Evolutionary conservation across 164 flowering plant species (phyloP).

Genomic region (Annona squamosa): DNA sequence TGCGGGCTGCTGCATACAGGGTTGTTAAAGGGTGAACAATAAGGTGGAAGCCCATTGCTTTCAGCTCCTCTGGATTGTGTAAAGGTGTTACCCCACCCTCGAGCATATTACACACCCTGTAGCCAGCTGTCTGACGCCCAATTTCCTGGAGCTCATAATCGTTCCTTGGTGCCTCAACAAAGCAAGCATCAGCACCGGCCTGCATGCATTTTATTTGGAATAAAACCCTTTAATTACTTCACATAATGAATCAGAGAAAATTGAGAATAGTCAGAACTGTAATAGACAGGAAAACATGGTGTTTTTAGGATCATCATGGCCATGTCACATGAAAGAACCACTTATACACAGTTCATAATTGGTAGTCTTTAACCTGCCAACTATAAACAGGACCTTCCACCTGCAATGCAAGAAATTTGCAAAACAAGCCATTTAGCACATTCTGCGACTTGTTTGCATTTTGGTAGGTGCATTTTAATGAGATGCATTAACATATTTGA

Average conservation of each 20-base stretch:
- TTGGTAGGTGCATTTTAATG: too few species aligned
- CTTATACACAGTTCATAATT: too few species aligned
- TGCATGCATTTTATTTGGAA: neutral
- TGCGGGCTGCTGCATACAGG: constrained; percentile 23
- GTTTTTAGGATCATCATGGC: too few species aligned
- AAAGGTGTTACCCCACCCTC: constrained; percentile 32
- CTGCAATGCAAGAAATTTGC: too few species aligned
- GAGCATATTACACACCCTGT: constrained; percentile 22
- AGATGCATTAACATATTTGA: too few species aligned
- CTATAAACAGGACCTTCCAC: too few species aligned
- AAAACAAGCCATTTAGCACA: too few species aligned
- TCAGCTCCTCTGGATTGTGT: constrained; percentile 28
- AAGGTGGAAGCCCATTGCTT: constrained; percentile 24
- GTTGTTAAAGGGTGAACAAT: constrained; percentile 20
- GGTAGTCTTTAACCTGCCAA: too few species aligned
- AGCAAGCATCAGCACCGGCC: constrained; percentile 32
- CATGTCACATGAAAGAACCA: too few species aligned
- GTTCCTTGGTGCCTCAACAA: constrained; percentile 29
- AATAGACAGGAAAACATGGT: too few species aligned
- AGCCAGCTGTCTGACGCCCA: constrained; percentile 14
- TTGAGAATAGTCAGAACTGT: neutral
- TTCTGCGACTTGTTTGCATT: too few species aligned
- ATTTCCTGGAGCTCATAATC: constrained; percentile 26
- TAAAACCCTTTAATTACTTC: neutral
- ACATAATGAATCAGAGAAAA: neutral